Evolutionary conservation across 2,329 filamentous ascomycete genomes (phyloP).

Genomic region (Aspergillus sp.): DNA sequence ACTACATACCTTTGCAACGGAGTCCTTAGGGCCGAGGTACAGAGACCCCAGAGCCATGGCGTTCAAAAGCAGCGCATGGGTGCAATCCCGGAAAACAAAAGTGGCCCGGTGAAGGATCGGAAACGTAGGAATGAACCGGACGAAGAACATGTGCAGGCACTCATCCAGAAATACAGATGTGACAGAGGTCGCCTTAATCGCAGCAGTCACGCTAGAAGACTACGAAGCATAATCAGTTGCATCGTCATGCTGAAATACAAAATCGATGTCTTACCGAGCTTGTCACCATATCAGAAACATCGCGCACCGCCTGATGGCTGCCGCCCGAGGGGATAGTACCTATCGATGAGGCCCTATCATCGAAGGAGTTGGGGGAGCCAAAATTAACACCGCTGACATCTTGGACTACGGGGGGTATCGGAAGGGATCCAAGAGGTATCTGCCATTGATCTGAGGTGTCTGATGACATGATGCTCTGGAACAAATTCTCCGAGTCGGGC

Average conservation of each 20-base stretch:
- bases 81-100: slow-evolving; percentile 47
- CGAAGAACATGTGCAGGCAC: slow-evolving; percentile 50
- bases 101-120: slow-evolving; percentile 47
- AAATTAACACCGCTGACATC: slow-evolving; percentile 31
- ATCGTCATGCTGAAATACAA: background rate
- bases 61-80: slow-evolving; percentile 45
- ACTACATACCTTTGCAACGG: slow-evolving; percentile 36
- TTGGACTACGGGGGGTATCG: slow-evolving; percentile 36
- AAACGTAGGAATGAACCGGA: slow-evolving; percentile 48
- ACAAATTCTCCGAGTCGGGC: slow-evolving; percentile 47
- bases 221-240: slow-evolving; percentile 13
- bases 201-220: slow-evolving; percentile 47
- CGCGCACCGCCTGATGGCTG: slow-evolving; percentile 45
- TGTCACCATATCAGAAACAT: slow-evolving; percentile 47
- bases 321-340: slow-evolving; percentile 42
- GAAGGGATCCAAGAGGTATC: slow-evolving; percentile 43
- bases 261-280: slow-evolving; percentile 35
- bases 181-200: slow-evolving; percentile 43
- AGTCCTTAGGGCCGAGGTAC: slow-evolving; percentile 45
- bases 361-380: slow-evolving; percentile 37
- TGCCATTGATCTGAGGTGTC: slow-evolving; percentile 44
- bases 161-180: slow-evolving; percentile 49
- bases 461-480: slow-evolving; percentile 45
- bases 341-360: slow-evolving; percentile 38
- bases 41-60: slow-evolving; percentile 49